Percentiles rank a stretch among this genome's conserved stretches.
These are phyloP conservation scores for Tricholoma hemisulphureum DNA, from an alignment of 768 basidiomycete species.

Conservation along the genomic window DNA sequence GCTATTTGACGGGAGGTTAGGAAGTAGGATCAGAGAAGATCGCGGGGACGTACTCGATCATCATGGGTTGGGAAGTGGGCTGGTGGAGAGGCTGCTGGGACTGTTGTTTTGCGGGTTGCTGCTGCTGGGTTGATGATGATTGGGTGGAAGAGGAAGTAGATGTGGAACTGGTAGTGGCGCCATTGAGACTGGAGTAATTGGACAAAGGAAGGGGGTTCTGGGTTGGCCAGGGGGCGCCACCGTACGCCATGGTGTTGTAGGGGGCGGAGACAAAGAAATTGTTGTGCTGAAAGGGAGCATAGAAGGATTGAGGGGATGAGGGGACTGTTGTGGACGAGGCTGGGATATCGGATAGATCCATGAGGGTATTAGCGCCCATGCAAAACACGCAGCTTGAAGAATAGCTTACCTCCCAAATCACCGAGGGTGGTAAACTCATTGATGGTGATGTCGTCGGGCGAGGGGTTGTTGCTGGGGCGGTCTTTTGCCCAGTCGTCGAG, in stretches of 20 bases:
- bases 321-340: slow-evolving; percentile 38
- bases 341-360: slow-evolving; percentile 7
- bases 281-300: slow-evolving; percentile 39
- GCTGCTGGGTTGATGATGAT: slow-evolving; percentile 27
- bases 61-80: slow-evolving; percentile 42
- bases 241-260: slow-evolving; percentile 56
- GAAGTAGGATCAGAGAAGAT: slow-evolving; percentile 8
- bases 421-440: slow-evolving; percentile 42
- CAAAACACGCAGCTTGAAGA: not conserved
- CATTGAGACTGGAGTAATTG: slow-evolving; percentile 74
- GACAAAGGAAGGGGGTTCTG: slow-evolving; percentile 57
- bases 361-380: slow-evolving; percentile 1
- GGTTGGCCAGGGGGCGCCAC: slow-evolving; percentile 44
- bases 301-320: slow-evolving; percentile 40
- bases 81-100: slow-evolving; percentile 20
- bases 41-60: slow-evolving; percentile 63
- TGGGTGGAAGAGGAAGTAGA: slow-evolving; percentile 28
- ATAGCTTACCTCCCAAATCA: slow-evolving; percentile 40
- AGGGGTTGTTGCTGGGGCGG: slow-evolving; percentile 20
- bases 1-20: slow-evolving; percentile 34
- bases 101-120: slow-evolving; percentile 27
- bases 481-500: slow-evolving; percentile 49
- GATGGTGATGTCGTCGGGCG: slow-evolving; percentile 33
- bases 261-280: slow-evolving; percentile 45
- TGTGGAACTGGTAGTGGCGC: slow-evolving; percentile 56